A percentile compares a stretch with the other conserved stretches of the same genome.
Conservation (phyloP, 805 yeast species). For the Kodamaea lidongshanica region DNA sequence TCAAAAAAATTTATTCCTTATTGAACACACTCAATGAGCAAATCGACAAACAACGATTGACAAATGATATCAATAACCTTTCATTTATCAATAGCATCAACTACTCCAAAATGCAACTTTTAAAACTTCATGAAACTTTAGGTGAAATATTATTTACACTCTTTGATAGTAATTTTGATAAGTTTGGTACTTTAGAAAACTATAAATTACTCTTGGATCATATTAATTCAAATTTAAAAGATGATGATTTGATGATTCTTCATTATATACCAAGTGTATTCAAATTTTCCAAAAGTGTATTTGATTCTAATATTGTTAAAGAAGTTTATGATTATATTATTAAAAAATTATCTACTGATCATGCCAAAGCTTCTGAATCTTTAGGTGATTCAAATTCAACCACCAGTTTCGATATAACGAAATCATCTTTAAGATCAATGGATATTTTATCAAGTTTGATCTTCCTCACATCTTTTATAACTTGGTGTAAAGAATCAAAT, state of each 20-base stretch:
- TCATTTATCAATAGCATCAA: conserved; percentile 35
- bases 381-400: too few species aligned
- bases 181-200: conserved; percentile 24
- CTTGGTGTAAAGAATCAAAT: conserved; percentile 57
- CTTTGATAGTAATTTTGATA: conserved; percentile 30
- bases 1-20: conserved; percentile 52
- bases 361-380: conserved; percentile 17
- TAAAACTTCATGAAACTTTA: conserved; percentile 62
- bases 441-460: conserved; percentile 43
- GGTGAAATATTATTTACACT: conserved; percentile 59
- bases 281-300: conserved; percentile 35
- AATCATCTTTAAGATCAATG: conserved; percentile 25
- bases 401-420: conserved; percentile 31
- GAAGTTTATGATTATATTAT: conserved; percentile 38
- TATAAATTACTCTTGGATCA: conserved; percentile 40
- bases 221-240: conserved; percentile 38
- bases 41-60: conserved; percentile 42
- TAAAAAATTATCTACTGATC: conserved; percentile 22
- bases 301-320: conserved; percentile 33
- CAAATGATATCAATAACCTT: conserved; percentile 44
- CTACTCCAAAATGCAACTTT: conserved; percentile 57
- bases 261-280: conserved; percentile 62
- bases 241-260: conserved; percentile 58
- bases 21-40: conserved; percentile 48
- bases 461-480: conserved; percentile 53